Evolutionary conservation across 2,329 filamentous ascomycete genomes (phyloP), one percentile per base, ranked within the genome.

Genomic region (Fonsecaea pedrosoi): DNA sequence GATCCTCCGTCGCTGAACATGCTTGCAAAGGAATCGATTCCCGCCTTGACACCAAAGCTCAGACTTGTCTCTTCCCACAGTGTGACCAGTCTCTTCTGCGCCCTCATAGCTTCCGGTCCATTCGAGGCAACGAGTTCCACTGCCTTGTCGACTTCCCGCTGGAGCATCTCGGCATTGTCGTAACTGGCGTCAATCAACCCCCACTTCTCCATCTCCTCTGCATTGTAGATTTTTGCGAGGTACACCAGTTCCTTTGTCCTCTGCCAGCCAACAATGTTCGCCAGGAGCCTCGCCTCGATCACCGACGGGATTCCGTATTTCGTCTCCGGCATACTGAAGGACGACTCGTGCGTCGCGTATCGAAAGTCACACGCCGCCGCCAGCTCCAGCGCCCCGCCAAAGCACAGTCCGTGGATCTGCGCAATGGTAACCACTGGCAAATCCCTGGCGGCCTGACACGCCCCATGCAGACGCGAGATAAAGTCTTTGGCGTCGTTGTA

Each of bases 401-500:
- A 42, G 21, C 38, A 54, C 18, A 57, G 54, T 4, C 62, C 66
- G 35, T 65, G 13, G 34, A 68, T 65, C 6, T 40, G 40, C 32
- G 66, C 66, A 9, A 68, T 42, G 0, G 62, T 65, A 32, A 61
- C 34, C 6, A 57, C 59, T 3, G 54, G 42, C 9, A 62, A n/a
- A 15, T 62, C 62, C 8, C 66, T 62, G 8, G 62, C 37, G 3
- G 66, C 66, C 35, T 66, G 40, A 54, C 71, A 71, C 1, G 65
- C 66, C 12, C 68, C 69, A 45, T 68, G 61, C 18, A 73, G 66
- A 12, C 66, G 69, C 6, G 68, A 72, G 62, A 81, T 81, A 73
- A 81, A 80, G 1, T 48, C 54, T 10, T 74, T 65, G 1, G 80
- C 79, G 9, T 77, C 72, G 15, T 53, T 66, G 50, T 64, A 74